Percentiles rank a stretch among this genome's conserved stretches.
Evolutionary conservation across 2,329 filamentous ascomycete genomes (phyloP).

Genomic region (Sphaceloma murrayae): DNA sequence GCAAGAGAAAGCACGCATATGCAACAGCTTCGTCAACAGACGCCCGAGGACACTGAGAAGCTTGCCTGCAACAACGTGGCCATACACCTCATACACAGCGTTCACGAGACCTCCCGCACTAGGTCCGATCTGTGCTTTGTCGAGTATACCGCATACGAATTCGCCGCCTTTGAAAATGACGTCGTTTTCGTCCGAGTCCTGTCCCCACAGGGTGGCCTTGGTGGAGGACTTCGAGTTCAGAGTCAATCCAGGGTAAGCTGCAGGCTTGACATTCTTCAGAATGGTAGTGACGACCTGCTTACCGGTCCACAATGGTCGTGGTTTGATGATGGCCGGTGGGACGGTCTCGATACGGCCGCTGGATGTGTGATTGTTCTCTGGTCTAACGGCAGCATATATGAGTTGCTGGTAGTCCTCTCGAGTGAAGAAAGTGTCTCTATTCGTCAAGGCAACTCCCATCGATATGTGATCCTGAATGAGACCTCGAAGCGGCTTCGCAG

Average conservation of each 20-base stretch:
- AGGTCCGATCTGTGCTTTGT: conserved; percentile 91
- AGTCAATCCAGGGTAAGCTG: conserved; percentile 64
- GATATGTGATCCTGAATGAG: conserved; percentile 98
- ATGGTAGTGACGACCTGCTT: conserved; percentile 94
- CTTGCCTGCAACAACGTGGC: conserved; percentile 75
- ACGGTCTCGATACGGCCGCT: conserved; percentile 73
- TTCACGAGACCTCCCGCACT: conserved; percentile 81
- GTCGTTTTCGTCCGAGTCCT: conserved; percentile 59
- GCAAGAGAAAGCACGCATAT: conserved; percentile 92
- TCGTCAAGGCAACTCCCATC: conserved; percentile 83
- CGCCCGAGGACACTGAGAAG: conserved; percentile 82
- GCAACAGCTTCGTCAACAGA: conserved; percentile 76
- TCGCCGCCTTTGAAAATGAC: conserved; percentile 83
- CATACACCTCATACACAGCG: conserved; percentile 86
- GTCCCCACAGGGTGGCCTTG: conserved; percentile 68
- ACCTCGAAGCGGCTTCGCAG: conserved; percentile 86
- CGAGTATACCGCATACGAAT: conserved; percentile 80
- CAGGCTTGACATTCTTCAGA: conserved; percentile 79
- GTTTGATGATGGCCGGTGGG: conserved; percentile 72
- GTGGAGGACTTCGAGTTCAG: conserved; percentile 73
- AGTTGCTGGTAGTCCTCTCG: conserved; percentile 84
- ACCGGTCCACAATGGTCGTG: conserved; percentile 77
- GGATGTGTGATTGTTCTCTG: conserved; percentile 80
- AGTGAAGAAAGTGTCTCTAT: conserved; percentile 82
- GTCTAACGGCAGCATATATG: conserved; percentile 81